Percentiles rank a stretch among this genome's conserved stretches.
Evolutionary conservation across 371 early-diverging fungal genomes (phyloP).

Genomic region (Mortierella sp.): DNA sequence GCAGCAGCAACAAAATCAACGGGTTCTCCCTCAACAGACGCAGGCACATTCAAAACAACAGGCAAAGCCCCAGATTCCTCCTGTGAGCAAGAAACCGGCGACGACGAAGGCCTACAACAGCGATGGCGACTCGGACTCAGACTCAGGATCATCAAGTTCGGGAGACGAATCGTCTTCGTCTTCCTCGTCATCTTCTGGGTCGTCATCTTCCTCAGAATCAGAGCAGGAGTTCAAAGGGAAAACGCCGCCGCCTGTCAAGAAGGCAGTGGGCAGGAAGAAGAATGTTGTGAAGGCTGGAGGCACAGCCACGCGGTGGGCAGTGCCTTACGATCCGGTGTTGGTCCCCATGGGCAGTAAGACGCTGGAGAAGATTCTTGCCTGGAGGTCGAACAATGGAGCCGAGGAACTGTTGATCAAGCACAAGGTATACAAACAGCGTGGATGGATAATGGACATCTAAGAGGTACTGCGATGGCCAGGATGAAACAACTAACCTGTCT

Average conservation of each 20-base stretch:
- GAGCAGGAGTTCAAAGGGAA: conserved; percentile 54
- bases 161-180: conserved; percentile 41
- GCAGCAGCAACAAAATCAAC: conserved; percentile 17
- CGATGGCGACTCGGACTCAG: conserved; percentile 35
- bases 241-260: conserved; percentile 46
- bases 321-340: conserved; percentile 72
- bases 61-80: conserved; percentile 20
- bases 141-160: conserved; percentile 47
- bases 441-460: background rate
- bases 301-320: conserved; percentile 54
- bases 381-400: conserved; percentile 62
- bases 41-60: conserved; percentile 31
- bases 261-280: conserved; percentile 43
- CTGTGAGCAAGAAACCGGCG: conserved; percentile 13
- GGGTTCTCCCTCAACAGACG: conserved; percentile 6
- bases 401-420: conserved; percentile 77
- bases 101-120: conserved; percentile 21
- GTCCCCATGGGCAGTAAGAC: conserved; percentile 81
- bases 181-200: conserved; percentile 33
- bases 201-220: conserved; percentile 40
- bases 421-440: conserved; percentile 64
- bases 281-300: conserved; percentile 37
- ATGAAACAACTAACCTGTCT: background rate
- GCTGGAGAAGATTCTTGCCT: conserved; percentile 79
- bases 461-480: no score